A percentile compares a stretch with the other conserved stretches of the same genome.
phyloP scores from a whole-genome alignment of 2,329 filamentous ascomycete species.

The Penicillium sp. region DNA sequence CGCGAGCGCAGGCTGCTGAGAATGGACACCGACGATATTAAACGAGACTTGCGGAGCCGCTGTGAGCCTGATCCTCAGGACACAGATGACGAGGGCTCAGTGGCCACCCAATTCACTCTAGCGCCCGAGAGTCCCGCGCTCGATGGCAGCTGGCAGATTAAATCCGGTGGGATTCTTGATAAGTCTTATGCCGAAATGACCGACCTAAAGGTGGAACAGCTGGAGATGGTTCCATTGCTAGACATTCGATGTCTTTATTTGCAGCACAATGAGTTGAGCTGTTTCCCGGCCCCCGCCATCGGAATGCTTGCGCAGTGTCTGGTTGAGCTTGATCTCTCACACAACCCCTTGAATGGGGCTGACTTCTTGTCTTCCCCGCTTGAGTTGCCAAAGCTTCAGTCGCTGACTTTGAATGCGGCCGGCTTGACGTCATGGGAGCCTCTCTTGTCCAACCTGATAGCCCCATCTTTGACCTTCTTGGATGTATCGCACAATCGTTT shows the following conservation, averaged over 20 bases:
- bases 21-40: slow-evolving; percentile 77
- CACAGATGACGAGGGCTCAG: slow-evolving; percentile 41
- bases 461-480: slow-evolving; percentile 71
- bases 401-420: slow-evolving; percentile 73
- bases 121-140: slow-evolving; percentile 45
- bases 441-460: slow-evolving; percentile 65
- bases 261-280: slow-evolving; percentile 71
- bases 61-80: slow-evolving; percentile 52
- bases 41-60: slow-evolving; percentile 66
- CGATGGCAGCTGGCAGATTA: slow-evolving; percentile 37
- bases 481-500: slow-evolving; percentile 84
- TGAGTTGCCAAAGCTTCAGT: slow-evolving; percentile 69
- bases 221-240: slow-evolving; percentile 46
- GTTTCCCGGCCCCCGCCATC: slow-evolving; percentile 66
- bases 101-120: slow-evolving; percentile 42
- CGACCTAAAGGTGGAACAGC: slow-evolving; percentile 50
- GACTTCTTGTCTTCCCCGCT: slow-evolving; percentile 65
- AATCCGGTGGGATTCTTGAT: slow-evolving; percentile 57
- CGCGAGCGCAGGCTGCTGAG: slow-evolving; percentile 81
- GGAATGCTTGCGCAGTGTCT: slow-evolving; percentile 69
- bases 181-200: slow-evolving; percentile 64
- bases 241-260: slow-evolving; percentile 62
- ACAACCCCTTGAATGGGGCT: slow-evolving; percentile 68
- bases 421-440: slow-evolving; percentile 68
- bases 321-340: slow-evolving; percentile 68